Conservation (phyloP, 345 rosid genomes). For the Viola odorata region DNA sequence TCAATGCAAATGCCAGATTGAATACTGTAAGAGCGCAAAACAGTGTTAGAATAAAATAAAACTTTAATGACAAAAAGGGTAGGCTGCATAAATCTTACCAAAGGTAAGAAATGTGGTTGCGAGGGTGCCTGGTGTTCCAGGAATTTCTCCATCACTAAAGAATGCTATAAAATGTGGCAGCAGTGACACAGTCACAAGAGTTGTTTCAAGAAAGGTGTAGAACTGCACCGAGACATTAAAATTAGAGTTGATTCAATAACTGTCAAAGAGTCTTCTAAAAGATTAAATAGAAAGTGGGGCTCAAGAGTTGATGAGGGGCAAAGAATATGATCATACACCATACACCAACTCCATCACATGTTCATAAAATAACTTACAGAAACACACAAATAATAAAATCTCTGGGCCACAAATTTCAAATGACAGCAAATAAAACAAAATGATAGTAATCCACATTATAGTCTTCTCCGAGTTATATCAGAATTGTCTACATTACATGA, state of each 20-base stretch:
- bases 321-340: too few species aligned
- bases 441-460: background rate
- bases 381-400: background rate
- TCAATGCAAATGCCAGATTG: constrained; percentile 91
- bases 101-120: constrained; percentile 96
- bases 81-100: constrained; percentile 39
- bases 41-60: constrained; percentile 1
- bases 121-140: constrained; percentile 87
- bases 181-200: constrained; percentile 69
- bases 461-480: background rate
- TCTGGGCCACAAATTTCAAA: background rate
- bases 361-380: background rate
- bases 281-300: background rate
- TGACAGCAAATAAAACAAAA: background rate
- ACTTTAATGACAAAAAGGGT: background rate
- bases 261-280: too few species aligned
- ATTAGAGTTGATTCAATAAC: too few species aligned
- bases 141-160: constrained; percentile 90
- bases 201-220: constrained; percentile 94
- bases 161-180: constrained; percentile 86
- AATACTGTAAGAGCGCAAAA: constrained; percentile 50
- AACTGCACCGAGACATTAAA: constrained; percentile 49
- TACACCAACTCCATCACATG: too few species aligned
- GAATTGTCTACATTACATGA: background rate
- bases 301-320: too few species aligned